These are phyloP conservation scores for Linnemannia schmuckeri DNA, from an alignment of 192 early-diverging fungal genomes.

Conservation along the genomic window DNA sequence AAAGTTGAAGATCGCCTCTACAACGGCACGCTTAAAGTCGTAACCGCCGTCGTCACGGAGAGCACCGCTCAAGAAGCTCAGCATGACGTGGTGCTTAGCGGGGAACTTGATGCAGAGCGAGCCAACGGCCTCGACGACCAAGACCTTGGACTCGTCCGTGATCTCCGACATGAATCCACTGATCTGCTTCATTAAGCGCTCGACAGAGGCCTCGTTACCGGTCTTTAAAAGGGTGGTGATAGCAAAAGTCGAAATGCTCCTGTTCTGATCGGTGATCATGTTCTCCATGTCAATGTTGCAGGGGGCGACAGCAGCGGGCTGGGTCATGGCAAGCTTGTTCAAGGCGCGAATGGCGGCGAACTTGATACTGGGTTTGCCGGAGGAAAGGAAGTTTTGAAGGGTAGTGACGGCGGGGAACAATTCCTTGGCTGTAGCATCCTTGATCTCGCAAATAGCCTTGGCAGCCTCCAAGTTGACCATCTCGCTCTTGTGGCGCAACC, in stretches of 20 bases:
- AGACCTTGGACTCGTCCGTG: slow-evolving; percentile 98
- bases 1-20: slow-evolving; percentile 98
- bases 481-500: slow-evolving; percentile 94
- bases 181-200: slow-evolving; percentile 99
- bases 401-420: slow-evolving; percentile 94
- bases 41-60: slow-evolving; percentile 98
- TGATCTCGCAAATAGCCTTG: slow-evolving; percentile 94
- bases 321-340: slow-evolving; percentile 91
- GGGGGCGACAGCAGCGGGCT: slow-evolving; percentile 90
- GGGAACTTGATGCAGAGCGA: slow-evolving; percentile 98
- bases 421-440: slow-evolving; percentile 85
- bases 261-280: slow-evolving; percentile 95
- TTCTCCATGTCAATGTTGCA: slow-evolving; percentile 99
- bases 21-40: slow-evolving; percentile 96
- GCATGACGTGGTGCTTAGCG: slow-evolving; percentile 91
- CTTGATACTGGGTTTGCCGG: slow-evolving; percentile 91
- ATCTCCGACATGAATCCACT: slow-evolving; percentile 98
- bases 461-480: slow-evolving; percentile 99
- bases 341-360: slow-evolving; percentile 98
- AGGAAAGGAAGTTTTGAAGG: slow-evolving; percentile 93
- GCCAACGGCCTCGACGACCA: slow-evolving; percentile 98
- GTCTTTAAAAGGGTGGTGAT: slow-evolving; percentile 99
- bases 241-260: slow-evolving; percentile 97
- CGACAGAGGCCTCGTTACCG: slow-evolving; percentile 97
- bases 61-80: slow-evolving; percentile 92